Evolutionary conservation across 495 filamentous ascomycete genomes (phyloP).

Genomic region (Podospora appendiculata): DNA sequence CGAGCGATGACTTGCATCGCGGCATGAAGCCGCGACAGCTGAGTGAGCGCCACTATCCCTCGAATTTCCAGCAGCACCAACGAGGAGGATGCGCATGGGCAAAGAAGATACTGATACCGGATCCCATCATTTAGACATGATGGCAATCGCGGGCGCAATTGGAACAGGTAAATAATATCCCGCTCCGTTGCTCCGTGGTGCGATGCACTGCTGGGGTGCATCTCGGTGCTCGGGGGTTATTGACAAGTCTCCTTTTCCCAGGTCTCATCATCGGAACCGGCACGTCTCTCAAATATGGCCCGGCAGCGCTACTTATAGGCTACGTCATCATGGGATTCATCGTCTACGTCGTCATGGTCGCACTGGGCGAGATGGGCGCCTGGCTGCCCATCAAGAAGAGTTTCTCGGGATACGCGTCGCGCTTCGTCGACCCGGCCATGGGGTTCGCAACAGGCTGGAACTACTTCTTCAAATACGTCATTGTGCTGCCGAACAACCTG

Average conservation of each 20-base stretch:
- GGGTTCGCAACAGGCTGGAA: conserved; percentile 42
- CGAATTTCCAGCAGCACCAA: background rate
- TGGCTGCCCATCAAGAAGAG: conserved; percentile 56
- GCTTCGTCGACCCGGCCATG: conserved; percentile 70
- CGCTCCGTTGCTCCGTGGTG: no score
- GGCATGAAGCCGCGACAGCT: conserved; percentile 30
- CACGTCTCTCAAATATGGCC: conserved; percentile 28
- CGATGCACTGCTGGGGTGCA: no score
- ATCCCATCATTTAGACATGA: conserved; percentile 31
- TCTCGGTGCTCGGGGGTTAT: no score
- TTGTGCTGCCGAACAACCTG: conserved; percentile 70
- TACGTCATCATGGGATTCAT: conserved; percentile 43
- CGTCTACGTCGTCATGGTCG: conserved; percentile 41
- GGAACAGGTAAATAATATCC: conserved; percentile 39
- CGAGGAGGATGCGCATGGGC: background rate
- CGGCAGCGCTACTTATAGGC: conserved; percentile 64
- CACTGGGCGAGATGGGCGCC: conserved; percentile 54
- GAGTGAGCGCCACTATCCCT: conserved; percentile 10
- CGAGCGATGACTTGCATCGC: conserved; percentile 24
- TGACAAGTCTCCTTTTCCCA: no score
- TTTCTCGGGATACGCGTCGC: conserved; percentile 61
- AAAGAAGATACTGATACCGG: background rate
- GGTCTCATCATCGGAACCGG: conserved; percentile 29
- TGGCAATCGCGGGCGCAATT: conserved; percentile 81
- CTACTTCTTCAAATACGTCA: conserved; percentile 57